Evolutionary conservation across 305 asterid genomes (phyloP), one percentile per base, ranked within the genome.

Genomic region (Fraxinus floribunda): DNA sequence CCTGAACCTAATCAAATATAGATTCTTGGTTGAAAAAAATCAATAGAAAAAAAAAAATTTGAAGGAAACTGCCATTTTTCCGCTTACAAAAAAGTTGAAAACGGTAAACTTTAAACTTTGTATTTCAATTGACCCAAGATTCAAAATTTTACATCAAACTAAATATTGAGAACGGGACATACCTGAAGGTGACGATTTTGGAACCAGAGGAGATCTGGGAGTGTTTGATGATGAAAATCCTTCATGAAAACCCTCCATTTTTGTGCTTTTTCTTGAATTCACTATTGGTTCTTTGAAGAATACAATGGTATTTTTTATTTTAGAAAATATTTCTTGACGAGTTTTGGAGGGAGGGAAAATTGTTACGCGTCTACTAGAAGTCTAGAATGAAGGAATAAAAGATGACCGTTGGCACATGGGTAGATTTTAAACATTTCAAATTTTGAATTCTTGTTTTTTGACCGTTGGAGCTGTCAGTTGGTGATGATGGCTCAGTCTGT

Each of bases 151-250:
- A 34, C 41, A 71, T 71, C 44, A 32, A 34, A 34, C 11, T 71
- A 30, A 32, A 34, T n/a, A 57, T 57, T 18, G 35, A 18, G 30
- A 52, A 44, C 52, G 62, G 77, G 49, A 75, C 84, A 35, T 91
- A 91, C 98, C 94, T 32, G 91, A 83, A 76, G 66, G 75, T 0
- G 91, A 77, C 38, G 75, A 77, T 81, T 77, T 84, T 78, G 88
- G 89, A 46, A 66, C 80, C 29, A 89, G 75, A 34, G 88, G 75
- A 35, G 88, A 78, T 72, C 83, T 86, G 26, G 22, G 79, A 16
- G 77, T 29, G 66, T 82, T 70, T 75, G 88, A 79, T 76, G 92
- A 78, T 36, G 85, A 75, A 30, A 75, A 55, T 4, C 89, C 90
- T 82, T 85, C 87, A 38, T 80, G 75, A 44, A 80, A 83, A 72